A percentile compares a stretch with the other conserved stretches of the same genome.
phyloP scores from a whole-genome alignment of 305 asterid species.

The Fraxinus dipetala region DNA sequence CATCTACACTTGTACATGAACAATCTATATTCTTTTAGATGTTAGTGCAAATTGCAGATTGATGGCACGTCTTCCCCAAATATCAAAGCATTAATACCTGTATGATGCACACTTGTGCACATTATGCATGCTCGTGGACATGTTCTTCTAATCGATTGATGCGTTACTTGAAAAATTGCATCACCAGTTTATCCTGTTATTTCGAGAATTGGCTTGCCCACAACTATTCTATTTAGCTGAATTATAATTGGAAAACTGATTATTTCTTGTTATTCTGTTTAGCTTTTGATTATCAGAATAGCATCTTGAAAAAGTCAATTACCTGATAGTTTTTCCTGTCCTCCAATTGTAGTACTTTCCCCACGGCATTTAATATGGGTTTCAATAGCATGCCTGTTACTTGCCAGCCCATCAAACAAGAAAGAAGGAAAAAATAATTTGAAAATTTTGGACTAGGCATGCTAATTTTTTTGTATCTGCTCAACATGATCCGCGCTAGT shows the following conservation, averaged over 20 bases:
- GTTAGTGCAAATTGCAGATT: background rate
- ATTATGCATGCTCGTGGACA: background rate
- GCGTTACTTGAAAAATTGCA: background rate
- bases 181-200: background rate
- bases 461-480: background rate
- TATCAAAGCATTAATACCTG: background rate
- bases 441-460: background rate
- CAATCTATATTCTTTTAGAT: background rate
- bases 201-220: background rate
- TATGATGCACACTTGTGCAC: background rate
- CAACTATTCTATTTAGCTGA: background rate
- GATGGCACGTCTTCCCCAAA: background rate
- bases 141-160: background rate
- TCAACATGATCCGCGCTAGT: background rate
- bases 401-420: background rate
- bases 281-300: background rate
- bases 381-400: background rate
- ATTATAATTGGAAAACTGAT: background rate
- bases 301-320: background rate
- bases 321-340: background rate
- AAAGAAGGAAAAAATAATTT: background rate
- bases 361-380: background rate
- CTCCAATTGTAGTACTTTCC: background rate
- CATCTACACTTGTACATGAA: background rate
- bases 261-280: background rate